Evolutionary conservation across 495 filamentous ascomycete genomes (phyloP), one percentile per base, ranked within the genome.

Genomic region (Chlorociboria aeruginascens): DNA sequence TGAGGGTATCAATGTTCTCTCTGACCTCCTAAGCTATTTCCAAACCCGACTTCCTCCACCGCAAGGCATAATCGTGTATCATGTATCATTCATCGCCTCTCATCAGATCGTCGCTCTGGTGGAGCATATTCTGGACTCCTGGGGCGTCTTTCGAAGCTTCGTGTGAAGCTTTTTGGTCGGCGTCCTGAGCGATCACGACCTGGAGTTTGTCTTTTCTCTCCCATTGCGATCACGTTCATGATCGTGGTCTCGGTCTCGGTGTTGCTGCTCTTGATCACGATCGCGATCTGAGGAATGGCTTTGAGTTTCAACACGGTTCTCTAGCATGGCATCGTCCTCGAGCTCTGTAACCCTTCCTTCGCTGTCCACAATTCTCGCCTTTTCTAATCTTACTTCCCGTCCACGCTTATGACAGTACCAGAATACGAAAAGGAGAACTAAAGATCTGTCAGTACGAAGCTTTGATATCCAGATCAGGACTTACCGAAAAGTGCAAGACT

Each of bases 331-430:
- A 32, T 51, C 55, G 35, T 52, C 55, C 9, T 51, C 51, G 3
- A 58, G 33, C 28, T 58, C 48, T 3, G 47, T 43, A 25, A 53
- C 46, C 3, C 58, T 51, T 29, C 55, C 55, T 12, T 58, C 47
- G 44, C 49, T 40, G 36, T 53, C 38, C n/a, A 55, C 40, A 39
- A 34, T 48, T 20, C 40, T 51, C 36, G 53, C 58, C 9, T 34
- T 35, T 32, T 86, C 86, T 1, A 95, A 70, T 32, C 92, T 71
- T 11, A 79, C 79, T 65, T 98, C 92, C 12, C 77, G 76, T 32
- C 92, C 92, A 11, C 92, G 79, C 63, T 95, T 95, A 62, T 96
- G 85, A 64, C 86, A 96, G 62, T 98, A 98, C 90, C 90, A 98
- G 50, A 97, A 76, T 42, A 90, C 85, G 60, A 89, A 86, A 30